Evolutionary conservation across 306 rosid genomes (phyloP).

Genomic region (Cicer pinnatifidum): DNA sequence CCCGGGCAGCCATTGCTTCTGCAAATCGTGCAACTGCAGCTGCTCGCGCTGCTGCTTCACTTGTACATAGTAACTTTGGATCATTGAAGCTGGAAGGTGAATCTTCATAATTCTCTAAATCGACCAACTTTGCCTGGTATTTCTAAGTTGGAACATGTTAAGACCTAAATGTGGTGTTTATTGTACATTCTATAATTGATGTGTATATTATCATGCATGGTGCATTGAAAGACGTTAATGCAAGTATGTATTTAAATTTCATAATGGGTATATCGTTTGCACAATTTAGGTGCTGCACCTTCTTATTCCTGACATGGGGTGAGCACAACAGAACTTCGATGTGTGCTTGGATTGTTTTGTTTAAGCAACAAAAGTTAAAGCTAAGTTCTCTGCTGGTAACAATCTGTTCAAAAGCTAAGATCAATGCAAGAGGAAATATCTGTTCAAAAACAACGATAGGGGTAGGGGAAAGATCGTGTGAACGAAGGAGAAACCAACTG

Average conservation of each 20-base stretch:
- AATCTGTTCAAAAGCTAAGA: not conserved
- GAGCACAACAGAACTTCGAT: not conserved
- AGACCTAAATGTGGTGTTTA: not conserved
- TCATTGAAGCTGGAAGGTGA: constrained; percentile 56
- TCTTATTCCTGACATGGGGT: not conserved
- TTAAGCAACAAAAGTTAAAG: not conserved
- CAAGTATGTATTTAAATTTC: not conserved
- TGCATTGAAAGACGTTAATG: constrained; percentile 30
- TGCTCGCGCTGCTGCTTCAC: constrained; percentile 82
- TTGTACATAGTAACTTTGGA: constrained; percentile 59
- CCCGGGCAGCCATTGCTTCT: constrained; percentile 82
- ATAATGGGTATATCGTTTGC: constrained; percentile 3
- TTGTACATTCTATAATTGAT: constrained; percentile 41
- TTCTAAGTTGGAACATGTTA: constrained; percentile 8
- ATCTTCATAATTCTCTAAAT: constrained; percentile 51
- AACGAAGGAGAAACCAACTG: not conserved
- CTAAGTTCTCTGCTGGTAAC: not conserved
- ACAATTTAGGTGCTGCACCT: constrained; percentile 1
- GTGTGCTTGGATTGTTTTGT: too few species aligned
- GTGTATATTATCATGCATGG: constrained; percentile 31
- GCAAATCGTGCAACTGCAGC: constrained; percentile 89
- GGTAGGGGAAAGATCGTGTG: too few species aligned
- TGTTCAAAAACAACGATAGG: not conserved
- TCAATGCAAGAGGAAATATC: not conserved
- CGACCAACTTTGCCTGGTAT: constrained; percentile 8